Evolutionary conservation across 306 rosid species (phyloP), one percentile per base, ranked within the genome.

Genomic region (Quercus mongolica): DNA sequence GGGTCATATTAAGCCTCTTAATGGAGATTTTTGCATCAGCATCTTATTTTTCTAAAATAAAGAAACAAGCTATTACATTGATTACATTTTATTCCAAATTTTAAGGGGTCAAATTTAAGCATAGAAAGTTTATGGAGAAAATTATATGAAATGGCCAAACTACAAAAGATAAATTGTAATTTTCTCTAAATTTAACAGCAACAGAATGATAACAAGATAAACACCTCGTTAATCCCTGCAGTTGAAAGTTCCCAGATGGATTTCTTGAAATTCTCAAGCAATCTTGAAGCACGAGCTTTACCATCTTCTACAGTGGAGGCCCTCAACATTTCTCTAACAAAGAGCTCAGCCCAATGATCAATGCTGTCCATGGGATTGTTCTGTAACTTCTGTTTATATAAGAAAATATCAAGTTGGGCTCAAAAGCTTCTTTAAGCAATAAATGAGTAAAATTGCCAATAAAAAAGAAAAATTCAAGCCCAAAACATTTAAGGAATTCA

Each of bases 251-350:
- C 77, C 67, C 75, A 72, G 77, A 93, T 90, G 74, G 94, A 89
- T 56, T 90, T 91, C 90, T 93, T 94, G 78, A 93, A 75, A 55
- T 79, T 92, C 86, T 87, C 91, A 18, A 93, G 94, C 74, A 87
- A 87, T 77, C 89, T 85, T 51, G 98, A 91, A 61, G 98, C 91
- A 74, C 94, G 92, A 82, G 88, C 74, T 83, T 83, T 88, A 52
- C 97, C 98, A 79, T 93, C 98, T 57, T 93, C 93, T 85, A 91
- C 77, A 82, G 86, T 83, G 12, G 92, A 84, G 78, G 98, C 90
- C 81, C 87, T 86, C 88, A 88, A 86, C 94, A 91, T 93, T 84
- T 93, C 94, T 21, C 85, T 86, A 55, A 93, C 94, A 76, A 91
- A 85, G 57, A 87, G 90, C 54, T 93, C 97, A 74, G 90, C 97